phyloP scores from a whole-genome alignment of 805 yeast genomes.

The Kazachstania kunashirensis region DNA sequence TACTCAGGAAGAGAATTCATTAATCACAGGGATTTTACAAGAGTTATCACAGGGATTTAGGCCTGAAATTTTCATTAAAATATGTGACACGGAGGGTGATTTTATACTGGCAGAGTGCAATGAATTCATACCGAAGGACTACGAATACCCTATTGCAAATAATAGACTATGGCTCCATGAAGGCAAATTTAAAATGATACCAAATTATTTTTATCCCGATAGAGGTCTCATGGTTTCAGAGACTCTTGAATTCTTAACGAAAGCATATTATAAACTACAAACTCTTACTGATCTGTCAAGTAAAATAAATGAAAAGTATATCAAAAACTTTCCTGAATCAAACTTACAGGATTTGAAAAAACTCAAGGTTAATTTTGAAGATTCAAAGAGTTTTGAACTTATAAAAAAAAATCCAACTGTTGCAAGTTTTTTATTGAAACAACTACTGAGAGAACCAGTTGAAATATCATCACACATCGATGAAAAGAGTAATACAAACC shows the following conservation, averaged over 20 bases:
- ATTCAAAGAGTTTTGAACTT: constrained; percentile 7
- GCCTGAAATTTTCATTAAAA: constrained; percentile 35
- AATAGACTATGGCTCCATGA: constrained; percentile 47
- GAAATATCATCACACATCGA: constrained; percentile 8
- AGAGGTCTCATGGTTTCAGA: constrained; percentile 32
- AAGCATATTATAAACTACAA: constrained; percentile 30
- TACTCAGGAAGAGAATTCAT: constrained; percentile 36
- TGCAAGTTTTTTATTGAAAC: constrained; percentile 15
- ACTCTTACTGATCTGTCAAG: constrained; percentile 18
- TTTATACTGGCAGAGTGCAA: constrained; percentile 42
- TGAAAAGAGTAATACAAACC: constrained; percentile 6
- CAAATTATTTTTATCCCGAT: constrained; percentile 29
- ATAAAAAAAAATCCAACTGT: constrained; percentile 13
- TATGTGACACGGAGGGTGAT: constrained; percentile 49
- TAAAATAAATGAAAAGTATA: constrained; percentile 10
- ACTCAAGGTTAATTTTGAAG: constrained; percentile 12
- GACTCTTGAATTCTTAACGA: constrained; percentile 34
- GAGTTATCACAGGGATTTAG: constrained; percentile 26
- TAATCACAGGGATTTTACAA: constrained; percentile 34
- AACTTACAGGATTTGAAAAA: constrained; percentile 22
- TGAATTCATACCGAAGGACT: constrained; percentile 37
- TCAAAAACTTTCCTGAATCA: constrained; percentile 23
- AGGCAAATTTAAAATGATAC: constrained; percentile 34
- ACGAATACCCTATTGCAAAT: constrained; percentile 32
- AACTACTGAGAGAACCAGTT: constrained; percentile 1